Percentiles rank a stretch among this genome's conserved stretches.
phyloP scores from a whole-genome alignment of 805 yeast genomes.

The Blastobotrys peoriensis region DNA sequence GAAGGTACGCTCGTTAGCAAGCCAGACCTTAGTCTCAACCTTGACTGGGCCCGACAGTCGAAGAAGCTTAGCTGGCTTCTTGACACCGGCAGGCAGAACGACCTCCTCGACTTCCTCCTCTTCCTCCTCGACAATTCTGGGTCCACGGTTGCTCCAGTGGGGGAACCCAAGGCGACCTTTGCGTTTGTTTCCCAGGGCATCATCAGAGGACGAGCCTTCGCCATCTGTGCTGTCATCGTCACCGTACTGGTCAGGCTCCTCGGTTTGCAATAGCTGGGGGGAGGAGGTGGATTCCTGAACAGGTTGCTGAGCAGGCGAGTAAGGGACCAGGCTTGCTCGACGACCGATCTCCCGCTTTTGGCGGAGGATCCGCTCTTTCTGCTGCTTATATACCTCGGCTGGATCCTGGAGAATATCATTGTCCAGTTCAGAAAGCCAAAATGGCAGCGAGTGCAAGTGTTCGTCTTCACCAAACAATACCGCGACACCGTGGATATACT shows the following conservation, averaged over 20 bases:
- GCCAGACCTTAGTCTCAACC: slow-evolving; percentile 97
- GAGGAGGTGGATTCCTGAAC: background rate
- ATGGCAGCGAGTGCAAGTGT: slow-evolving; percentile 80
- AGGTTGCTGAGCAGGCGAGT: background rate
- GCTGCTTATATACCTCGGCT: slow-evolving; percentile 68
- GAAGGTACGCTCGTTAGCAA: slow-evolving; percentile 96
- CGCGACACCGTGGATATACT: slow-evolving; percentile 90
- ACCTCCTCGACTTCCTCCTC: slow-evolving; percentile 79
- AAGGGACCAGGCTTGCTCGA: background rate
- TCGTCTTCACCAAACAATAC: slow-evolving; percentile 85
- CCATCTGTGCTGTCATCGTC: slow-evolving; percentile 46
- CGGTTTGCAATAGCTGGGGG: background rate
- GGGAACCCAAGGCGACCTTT: slow-evolving; percentile 5
- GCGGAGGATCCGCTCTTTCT: slow-evolving; percentile 42
- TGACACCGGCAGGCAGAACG: slow-evolving; percentile 82
- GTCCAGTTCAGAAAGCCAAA: slow-evolving; percentile 91
- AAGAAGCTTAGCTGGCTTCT: slow-evolving; percentile 68
- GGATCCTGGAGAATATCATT: slow-evolving; percentile 68
- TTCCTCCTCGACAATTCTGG: slow-evolving; percentile 18
- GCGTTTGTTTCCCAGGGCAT: background rate
- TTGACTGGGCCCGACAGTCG: slow-evolving; percentile 88
- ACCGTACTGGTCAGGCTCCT: slow-evolving; percentile 47
- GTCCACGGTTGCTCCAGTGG: slow-evolving; percentile 2
- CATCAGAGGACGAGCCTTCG: slow-evolving; percentile 16
- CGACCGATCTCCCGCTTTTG: background rate